Percentiles rank a stretch among this genome's conserved stretches.
These are phyloP conservation scores for Thielaviopsis ethacetica DNA, from an alignment of 2,329 filamentous ascomycete species.

Conservation along the genomic window DNA sequence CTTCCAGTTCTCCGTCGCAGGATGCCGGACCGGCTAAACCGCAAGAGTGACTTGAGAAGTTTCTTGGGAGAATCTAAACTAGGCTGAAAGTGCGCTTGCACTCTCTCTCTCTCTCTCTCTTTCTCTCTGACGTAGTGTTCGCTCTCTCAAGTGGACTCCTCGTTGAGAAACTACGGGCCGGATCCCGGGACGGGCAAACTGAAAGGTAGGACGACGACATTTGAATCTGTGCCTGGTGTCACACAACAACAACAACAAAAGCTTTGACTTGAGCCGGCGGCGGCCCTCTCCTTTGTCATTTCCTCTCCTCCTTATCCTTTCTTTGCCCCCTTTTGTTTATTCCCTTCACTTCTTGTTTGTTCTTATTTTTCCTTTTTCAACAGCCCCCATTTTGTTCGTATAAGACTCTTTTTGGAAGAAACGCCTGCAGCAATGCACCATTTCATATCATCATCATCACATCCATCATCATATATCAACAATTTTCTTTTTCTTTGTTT, in stretches of 20 bases:
- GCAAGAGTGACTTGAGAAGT: not conserved
- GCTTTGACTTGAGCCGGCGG: not conserved
- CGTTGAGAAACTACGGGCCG: not conserved
- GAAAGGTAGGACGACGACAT: not conserved
- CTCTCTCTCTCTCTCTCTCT: not conserved
- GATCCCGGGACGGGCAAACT: not conserved
- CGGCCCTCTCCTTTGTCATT: not conserved
- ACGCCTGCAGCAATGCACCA: slow-evolving; percentile 12
- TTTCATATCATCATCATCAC: slow-evolving; percentile 5
- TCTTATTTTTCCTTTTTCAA: not conserved
- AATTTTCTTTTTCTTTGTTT: slow-evolving; percentile 2
- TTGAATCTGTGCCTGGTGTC: not conserved
- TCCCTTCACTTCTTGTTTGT: not conserved
- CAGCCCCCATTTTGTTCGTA: slow-evolving; percentile 1
- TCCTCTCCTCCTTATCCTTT: not conserved
- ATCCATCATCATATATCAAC: slow-evolving; percentile 3
- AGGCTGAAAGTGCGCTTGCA: not conserved
- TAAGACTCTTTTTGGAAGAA: slow-evolving; percentile 9
- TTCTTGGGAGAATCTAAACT: not conserved
- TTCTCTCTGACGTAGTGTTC: not conserved
- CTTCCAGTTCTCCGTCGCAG: not conserved
- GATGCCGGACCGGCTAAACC: not conserved
- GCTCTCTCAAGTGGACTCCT: not conserved
- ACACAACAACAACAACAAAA: not conserved
- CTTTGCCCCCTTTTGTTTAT: slow-evolving; percentile 1